These are phyloP conservation scores for Backusella sp. DNA, from an alignment of 192 early-diverging fungal species.

Conservation along the genomic window DNA sequence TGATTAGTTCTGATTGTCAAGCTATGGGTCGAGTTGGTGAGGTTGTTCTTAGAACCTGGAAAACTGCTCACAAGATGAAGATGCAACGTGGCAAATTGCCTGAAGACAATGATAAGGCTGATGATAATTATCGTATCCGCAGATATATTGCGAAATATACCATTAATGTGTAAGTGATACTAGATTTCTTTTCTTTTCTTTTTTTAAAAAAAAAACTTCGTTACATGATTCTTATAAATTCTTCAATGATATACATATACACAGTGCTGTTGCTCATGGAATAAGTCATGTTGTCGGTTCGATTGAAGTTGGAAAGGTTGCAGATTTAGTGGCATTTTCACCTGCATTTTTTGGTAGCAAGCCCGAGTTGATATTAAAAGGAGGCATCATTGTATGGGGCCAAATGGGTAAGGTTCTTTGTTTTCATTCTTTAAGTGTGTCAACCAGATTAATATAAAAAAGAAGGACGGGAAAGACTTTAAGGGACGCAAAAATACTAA, in stretches of 20 bases:
- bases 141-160: slow-evolving; percentile 97
- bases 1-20: slow-evolving; percentile 90
- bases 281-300: slow-evolving; percentile 87
- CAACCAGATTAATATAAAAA: background rate
- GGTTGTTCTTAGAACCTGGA: slow-evolving; percentile 89
- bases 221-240: background rate
- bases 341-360: slow-evolving; percentile 88
- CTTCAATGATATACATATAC: background rate
- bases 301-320: slow-evolving; percentile 88
- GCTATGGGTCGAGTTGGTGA: slow-evolving; percentile 97
- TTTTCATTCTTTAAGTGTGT: background rate
- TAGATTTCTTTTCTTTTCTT: background rate
- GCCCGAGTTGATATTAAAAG: slow-evolving; percentile 83
- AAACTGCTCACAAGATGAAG: slow-evolving; percentile 95
- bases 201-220: background rate
- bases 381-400: slow-evolving; percentile 81
- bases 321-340: slow-evolving; percentile 84
- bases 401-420: slow-evolving; percentile 63
- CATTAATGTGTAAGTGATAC: slow-evolving; percentile 79
- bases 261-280: slow-evolving; percentile 84
- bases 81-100: slow-evolving; percentile 64
- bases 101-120: slow-evolving; percentile 45
- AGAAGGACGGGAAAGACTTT: background rate
- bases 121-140: slow-evolving; percentile 86
- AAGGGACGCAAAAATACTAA: background rate